Conservation (phyloP, 2,329 filamentous ascomycete species). For the Aspergillus ibericus region DNA sequence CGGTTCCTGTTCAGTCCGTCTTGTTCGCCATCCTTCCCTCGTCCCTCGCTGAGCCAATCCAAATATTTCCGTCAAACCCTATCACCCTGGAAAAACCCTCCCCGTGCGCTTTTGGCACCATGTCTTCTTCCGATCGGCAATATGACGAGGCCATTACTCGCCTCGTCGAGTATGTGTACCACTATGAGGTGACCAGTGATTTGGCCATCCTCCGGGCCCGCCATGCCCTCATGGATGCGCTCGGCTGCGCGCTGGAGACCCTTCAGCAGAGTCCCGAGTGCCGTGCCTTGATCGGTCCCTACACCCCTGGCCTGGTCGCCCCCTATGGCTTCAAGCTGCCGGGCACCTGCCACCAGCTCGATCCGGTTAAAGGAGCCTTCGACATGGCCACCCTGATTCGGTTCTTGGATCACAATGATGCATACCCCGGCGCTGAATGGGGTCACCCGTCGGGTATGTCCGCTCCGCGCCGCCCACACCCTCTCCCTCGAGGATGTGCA, state of each 20-base stretch:
- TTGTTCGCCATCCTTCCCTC: neutral
- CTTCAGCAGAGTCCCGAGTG: conserved; percentile 21
- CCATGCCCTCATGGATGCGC: conserved; percentile 25
- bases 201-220: conserved; percentile 20
- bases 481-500: too few species aligned
- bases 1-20: neutral
- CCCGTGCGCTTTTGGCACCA: neutral
- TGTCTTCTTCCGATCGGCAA: neutral
- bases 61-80: neutral
- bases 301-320: conserved; percentile 16
- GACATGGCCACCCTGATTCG: conserved; percentile 41
- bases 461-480: too few species aligned
- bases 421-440: conserved; percentile 43
- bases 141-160: conserved; percentile 39
- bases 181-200: conserved; percentile 18
- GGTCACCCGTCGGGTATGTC: conserved; percentile 41
- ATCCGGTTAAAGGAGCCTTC: conserved; percentile 43
- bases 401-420: conserved; percentile 47
- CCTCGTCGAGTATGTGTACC: conserved; percentile 25
- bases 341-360: conserved; percentile 38
- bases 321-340: conserved; percentile 40
- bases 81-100: neutral
- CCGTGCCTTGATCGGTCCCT: conserved; percentile 18
- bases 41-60: neutral
- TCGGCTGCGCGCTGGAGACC: conserved; percentile 29